Evolutionary conservation across 2,329 filamentous ascomycete genomes (phyloP).

Genomic region (Fusarium sp.): DNA sequence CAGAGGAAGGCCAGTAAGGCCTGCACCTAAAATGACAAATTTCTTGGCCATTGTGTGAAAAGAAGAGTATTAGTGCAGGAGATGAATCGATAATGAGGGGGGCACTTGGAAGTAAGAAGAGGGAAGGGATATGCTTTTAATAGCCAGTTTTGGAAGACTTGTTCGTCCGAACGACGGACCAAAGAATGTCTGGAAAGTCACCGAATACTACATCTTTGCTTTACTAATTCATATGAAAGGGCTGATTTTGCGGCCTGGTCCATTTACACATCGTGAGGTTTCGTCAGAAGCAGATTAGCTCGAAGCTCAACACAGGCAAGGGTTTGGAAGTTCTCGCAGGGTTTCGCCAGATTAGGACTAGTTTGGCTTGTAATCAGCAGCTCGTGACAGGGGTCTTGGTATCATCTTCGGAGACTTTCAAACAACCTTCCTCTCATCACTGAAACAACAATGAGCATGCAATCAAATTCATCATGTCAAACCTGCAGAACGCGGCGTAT

Average conservation of each 20-base stretch:
- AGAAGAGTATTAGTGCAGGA: background rate
- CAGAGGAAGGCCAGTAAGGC: background rate
- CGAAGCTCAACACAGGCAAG: background rate
- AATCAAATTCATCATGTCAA: background rate
- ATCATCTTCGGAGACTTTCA: background rate
- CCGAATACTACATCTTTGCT: no score
- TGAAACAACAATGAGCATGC: background rate
- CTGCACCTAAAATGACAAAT: background rate
- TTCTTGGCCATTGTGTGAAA: background rate
- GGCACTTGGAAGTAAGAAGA: background rate
- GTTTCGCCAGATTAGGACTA: background rate
- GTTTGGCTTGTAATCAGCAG: background rate
- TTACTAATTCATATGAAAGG: background rate
- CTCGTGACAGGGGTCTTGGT: background rate
- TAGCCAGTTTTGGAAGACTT: background rate
- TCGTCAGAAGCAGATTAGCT: background rate
- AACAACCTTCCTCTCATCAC: background rate
- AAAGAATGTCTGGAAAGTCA: background rate
- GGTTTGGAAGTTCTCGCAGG: background rate
- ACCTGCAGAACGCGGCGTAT: background rate
- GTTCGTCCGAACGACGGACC: background rate
- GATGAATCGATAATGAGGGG: background rate
- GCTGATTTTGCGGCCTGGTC: background rate
- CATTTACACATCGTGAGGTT: background rate
- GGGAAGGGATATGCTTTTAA: background rate